Base-by-base conservation (phyloP, 2,329 filamentous ascomycete species). In the Dothiorella sarmentorum region DNA sequence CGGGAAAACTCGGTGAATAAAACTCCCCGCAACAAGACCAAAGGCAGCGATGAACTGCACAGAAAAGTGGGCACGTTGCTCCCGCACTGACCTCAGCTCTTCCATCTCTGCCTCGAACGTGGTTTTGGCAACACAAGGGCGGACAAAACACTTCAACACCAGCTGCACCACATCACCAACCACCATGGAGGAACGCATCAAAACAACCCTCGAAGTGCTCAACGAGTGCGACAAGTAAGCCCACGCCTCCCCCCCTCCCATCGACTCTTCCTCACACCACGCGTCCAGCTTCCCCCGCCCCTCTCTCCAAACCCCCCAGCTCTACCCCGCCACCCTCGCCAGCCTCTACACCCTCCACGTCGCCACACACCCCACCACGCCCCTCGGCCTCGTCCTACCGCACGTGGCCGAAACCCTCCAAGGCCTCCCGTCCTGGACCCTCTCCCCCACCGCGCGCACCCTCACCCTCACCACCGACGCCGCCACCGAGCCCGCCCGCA, bases 261-360 rank as follows among this genome's bases (percentile, higher is more conserved):
- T 26, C 29, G 10, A n/a, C n/a, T 6, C 18, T 24, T 11, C 22
- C 11, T 3, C 17, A 11, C 2, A 18, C 49, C 7, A 38, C 22
- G 3, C 15, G 18, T 24, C 4, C 40, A 93, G 89, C 67, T 96
- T 96, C 68, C 91, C 91, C 1, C 90, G 94, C 73, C 80, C 82
- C 59, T 80, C 87, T 57, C 79, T 78, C 56, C 77, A 86, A 63
- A 79, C 78, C 56, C 77, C 37, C 20, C 86, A 63, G 60, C 76
- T 77, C 51, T 85, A 87, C 71, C 74, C 80, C 44, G 71, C 76
- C 42, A 74, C 82, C 61, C 73, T 84, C 60, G 72, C 73, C 47
- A 77, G 79, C 7, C 85, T 84, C 72, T 81, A 85, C 66, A 79
- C 78, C 22, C 80, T 96, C 62, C 90, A 86, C 69, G 85, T 89